Evolutionary conservation across 352 stramenopile species (phyloP).

Genomic region (Pythium guiyangense): DNA sequence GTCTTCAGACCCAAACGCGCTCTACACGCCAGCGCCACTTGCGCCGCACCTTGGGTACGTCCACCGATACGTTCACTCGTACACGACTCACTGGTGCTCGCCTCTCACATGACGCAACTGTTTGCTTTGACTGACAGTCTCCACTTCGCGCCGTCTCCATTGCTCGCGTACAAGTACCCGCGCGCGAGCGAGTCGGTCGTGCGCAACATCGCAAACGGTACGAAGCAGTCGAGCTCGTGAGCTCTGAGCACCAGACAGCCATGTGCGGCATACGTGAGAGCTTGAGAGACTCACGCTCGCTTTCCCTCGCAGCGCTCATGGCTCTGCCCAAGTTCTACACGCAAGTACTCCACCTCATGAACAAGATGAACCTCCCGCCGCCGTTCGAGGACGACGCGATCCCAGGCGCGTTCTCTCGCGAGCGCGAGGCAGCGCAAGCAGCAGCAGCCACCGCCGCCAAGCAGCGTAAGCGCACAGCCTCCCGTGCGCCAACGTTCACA

Average conservation of each 20-base stretch:
- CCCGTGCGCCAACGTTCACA: conserved; percentile 17
- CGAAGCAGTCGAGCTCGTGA: not conserved
- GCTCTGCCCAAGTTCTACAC: conserved; percentile 86
- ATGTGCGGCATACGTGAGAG: too few species aligned
- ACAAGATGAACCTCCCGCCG: conserved; percentile 88
- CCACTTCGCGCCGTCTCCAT: conserved; percentile 77
- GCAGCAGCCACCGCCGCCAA: not conserved
- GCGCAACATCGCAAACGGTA: conserved; percentile 86
- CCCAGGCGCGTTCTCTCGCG: conserved; percentile 48
- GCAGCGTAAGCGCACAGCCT: conserved; percentile 18
- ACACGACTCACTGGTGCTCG: not conserved
- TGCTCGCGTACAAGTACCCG: conserved; percentile 88
- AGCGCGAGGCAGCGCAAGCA: conserved; percentile 11
- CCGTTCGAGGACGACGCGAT: conserved; percentile 76
- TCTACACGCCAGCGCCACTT: conserved; percentile 36
- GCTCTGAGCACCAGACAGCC: not conserved
- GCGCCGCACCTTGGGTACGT: conserved; percentile 72
- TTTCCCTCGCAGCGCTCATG: conserved; percentile 53
- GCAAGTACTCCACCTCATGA: conserved; percentile 90
- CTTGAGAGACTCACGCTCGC: not conserved
- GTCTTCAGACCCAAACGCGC: not conserved
- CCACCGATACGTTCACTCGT: too few species aligned
- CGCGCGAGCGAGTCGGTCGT: conserved; percentile 71
- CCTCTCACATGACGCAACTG: too few species aligned
- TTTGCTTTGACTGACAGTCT: conserved; percentile 28